Evolutionary conservation across 192 early-diverging fungal species (phyloP), one percentile per base, ranked within the genome.

Genomic region (Thamnidium elegans): DNA sequence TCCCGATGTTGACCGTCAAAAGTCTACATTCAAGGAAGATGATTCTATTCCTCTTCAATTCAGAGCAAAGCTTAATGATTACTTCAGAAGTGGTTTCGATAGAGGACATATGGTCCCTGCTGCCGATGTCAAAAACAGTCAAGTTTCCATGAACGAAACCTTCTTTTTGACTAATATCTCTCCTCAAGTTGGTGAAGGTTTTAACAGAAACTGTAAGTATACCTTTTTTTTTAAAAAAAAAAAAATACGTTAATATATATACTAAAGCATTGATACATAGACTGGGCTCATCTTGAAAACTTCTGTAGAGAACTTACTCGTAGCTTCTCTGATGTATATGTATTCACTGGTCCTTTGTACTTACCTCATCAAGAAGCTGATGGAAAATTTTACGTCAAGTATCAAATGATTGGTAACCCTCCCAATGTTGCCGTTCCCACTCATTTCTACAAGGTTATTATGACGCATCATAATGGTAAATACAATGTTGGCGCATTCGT

Each of bases 91-190:
- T 11, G 90, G 91, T 15, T 95, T 88, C 77, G 94, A 96, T 79
- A 86, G 94, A 45, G 95, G 94, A 23, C 95, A 98, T 62, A 86
- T 98, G 83, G 94, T 80, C 7, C 94, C 94, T 10, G 95, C 95
- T 5, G 92, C 91, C 0, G 94, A 97, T 70, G 87, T 89, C 53
- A 87, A 87, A 60, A 77, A 74, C 66, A 80, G 85, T 1, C 84
- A 92, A 55, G 69, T 76, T 20, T 82, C 88, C 10, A 88, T 98
- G 81, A 77, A 92, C 69, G 92, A 96, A 46, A 96, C 94, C 4
- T 98, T 98, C 67, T 77, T 88, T 23, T 66, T 92, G 23, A 81
- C 89, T 43, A 92, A 92, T 59, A 92, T 90, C 59, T 79, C 87
- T 26, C 90, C 90, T 10, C 90, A 92, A 66, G 90, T 92, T 39